Evolutionary conservation across 768 basidiomycete genomes (phyloP).

Genomic region (Erythrobasidium yunnanense): DNA sequence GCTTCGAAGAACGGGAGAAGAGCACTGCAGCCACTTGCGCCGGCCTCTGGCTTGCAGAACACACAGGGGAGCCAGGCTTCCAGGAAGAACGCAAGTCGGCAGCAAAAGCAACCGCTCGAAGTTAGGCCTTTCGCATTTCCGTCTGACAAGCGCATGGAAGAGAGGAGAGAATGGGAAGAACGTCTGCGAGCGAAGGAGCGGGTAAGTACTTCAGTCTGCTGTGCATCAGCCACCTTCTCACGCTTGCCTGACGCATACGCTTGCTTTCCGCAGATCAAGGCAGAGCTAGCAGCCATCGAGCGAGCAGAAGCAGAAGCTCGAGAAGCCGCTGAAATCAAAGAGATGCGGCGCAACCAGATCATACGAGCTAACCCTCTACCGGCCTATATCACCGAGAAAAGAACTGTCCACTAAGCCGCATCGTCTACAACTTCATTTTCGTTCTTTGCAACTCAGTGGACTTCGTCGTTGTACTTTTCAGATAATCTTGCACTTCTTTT

Average conservation of each 20-base stretch:
- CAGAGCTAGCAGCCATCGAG: constrained; percentile 14
- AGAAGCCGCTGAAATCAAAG: constrained; percentile 3
- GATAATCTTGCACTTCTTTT: too few relatives aligned
- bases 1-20: not conserved
- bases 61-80: too few relatives aligned
- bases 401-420: not conserved
- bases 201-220: not conserved
- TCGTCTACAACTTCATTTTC: not conserved
- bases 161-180: constrained; percentile 23
- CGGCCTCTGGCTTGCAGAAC: too few relatives aligned
- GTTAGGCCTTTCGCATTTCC: not conserved
- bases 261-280: not conserved
- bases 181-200: constrained; percentile 4
- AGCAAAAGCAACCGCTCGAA: not conserved
- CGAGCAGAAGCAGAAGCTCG: constrained; percentile 11
- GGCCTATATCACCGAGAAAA: not conserved
- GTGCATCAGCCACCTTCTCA: not conserved
- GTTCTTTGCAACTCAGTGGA: too few relatives aligned
- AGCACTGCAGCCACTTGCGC: not conserved
- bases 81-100: too few relatives aligned
- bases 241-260: not conserved
- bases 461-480: too few relatives aligned
- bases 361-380: constrained; percentile 7
- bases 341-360: constrained; percentile 8
- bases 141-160: constrained; percentile 22